phyloP scores from a whole-genome alignment of 2,329 filamentous ascomycete species.

The Verticillium tricorpus region DNA sequence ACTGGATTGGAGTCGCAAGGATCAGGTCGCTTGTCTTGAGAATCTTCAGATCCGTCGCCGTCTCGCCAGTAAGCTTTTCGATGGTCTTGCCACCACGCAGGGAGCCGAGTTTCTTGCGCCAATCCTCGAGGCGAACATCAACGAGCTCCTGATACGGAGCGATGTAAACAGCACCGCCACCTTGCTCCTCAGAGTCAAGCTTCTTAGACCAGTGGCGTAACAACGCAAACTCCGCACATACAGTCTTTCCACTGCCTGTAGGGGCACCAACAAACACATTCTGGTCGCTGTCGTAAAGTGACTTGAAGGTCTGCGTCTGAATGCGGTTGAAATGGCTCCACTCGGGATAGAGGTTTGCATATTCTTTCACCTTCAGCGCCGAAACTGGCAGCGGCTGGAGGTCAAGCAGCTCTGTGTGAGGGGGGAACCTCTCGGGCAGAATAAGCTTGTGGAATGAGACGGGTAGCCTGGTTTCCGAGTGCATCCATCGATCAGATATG shows the following conservation, averaged over 20 bases:
- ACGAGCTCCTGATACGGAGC: conserved; percentile 93
- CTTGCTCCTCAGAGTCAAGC: conserved; percentile 38
- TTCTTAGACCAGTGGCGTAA: conserved; percentile 78
- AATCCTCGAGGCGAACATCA: conserved; percentile 75
- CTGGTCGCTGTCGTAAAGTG: conserved; percentile 83
- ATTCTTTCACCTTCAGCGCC: conserved; percentile 82
- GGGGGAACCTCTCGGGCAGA: conserved; percentile 89
- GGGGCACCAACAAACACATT: conserved; percentile 93
- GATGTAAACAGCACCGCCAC: conserved; percentile 83
- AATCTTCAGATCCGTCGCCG: conserved; percentile 81
- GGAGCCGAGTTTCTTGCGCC: conserved; percentile 70
- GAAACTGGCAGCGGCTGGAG: conserved; percentile 86
- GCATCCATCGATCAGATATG: conserved; percentile 96
- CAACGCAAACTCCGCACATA: conserved; percentile 92
- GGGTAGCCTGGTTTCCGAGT: conserved; percentile 87
- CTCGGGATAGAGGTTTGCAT: conserved; percentile 72
- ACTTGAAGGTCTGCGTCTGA: conserved; percentile 95
- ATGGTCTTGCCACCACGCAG: conserved; percentile 82
- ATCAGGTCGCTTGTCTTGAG: conserved; percentile 85
- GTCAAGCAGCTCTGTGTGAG: conserved; percentile 87
- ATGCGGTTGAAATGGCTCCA: conserved; percentile 95
- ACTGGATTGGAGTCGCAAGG: conserved; percentile 87
- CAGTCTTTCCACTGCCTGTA: conserved; percentile 92
- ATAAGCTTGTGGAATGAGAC: conserved; percentile 95
- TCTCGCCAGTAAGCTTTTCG: conserved; percentile 91